Evolutionary conservation across 2,329 filamentous ascomycete species (phyloP).

Genomic region (Colletotrichum horii): DNA sequence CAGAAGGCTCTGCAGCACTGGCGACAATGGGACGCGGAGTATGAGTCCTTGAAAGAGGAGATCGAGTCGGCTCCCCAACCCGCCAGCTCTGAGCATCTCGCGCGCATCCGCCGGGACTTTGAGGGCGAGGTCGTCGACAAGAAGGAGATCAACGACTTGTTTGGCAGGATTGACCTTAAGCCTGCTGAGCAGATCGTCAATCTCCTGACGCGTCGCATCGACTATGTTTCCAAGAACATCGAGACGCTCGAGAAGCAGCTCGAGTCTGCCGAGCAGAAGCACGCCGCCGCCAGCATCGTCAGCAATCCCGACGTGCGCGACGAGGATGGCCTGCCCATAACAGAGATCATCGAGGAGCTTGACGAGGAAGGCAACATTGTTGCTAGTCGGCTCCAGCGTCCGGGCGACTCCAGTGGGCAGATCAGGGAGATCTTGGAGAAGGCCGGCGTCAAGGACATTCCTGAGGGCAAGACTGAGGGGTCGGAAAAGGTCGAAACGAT

Average conservation of each 20-base stretch:
- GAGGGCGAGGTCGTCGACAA: constrained; percentile 67
- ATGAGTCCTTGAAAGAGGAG: constrained; percentile 87
- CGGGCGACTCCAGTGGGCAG: constrained; percentile 70
- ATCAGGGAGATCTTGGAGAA: constrained; percentile 77
- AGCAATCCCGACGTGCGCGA: constrained; percentile 66
- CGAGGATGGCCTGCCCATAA: constrained; percentile 77
- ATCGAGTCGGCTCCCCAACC: constrained; percentile 61
- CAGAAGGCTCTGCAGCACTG: constrained; percentile 82
- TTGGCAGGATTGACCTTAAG: constrained; percentile 49
- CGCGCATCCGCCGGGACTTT: constrained; percentile 62
- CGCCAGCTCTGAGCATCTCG: constrained; percentile 58
- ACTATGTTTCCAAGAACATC: constrained; percentile 88
- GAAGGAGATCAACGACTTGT: constrained; percentile 58
- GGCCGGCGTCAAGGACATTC: constrained; percentile 68
- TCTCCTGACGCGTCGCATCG: constrained; percentile 76
- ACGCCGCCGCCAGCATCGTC: constrained; percentile 66
- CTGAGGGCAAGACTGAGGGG: constrained; percentile 22
- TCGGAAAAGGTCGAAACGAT: neutral
- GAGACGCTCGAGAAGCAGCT: constrained; percentile 76
- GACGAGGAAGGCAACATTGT: constrained; percentile 90
- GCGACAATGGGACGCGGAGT: constrained; percentile 91
- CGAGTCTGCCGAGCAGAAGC: constrained; percentile 69
- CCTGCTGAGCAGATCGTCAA: constrained; percentile 68
- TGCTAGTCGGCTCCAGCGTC: constrained; percentile 68
- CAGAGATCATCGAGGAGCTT: constrained; percentile 89